Evolutionary conservation across 1,139 yeast species (phyloP).

Genomic region (Kodamaea derodonti): DNA sequence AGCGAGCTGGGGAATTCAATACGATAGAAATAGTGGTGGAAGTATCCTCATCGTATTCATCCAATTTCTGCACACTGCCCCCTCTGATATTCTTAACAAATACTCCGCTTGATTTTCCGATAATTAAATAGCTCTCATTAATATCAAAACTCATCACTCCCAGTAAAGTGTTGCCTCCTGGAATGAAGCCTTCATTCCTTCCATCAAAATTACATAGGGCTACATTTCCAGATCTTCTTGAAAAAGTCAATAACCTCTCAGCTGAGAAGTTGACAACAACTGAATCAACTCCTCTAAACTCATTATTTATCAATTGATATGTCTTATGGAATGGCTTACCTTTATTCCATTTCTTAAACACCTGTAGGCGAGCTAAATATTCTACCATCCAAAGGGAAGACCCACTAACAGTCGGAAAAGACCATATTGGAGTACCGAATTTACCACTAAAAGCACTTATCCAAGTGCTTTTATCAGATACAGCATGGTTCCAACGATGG

Average conservation of each 20-base stretch:
- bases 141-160: conserved; percentile 21
- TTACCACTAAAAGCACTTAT: conserved; percentile 47
- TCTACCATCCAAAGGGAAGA: conserved; percentile 55
- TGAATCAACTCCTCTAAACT: conserved; percentile 22
- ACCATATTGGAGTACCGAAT: conserved; percentile 34
- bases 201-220: conserved; percentile 40
- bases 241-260: conserved; percentile 31
- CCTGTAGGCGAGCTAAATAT: conserved; percentile 43
- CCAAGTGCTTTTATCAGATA: conserved; percentile 62
- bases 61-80: background rate
- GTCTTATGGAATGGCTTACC: conserved; percentile 31
- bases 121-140: conserved; percentile 33
- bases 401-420: conserved; percentile 56
- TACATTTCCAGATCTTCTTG: conserved; percentile 32
- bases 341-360: conserved; percentile 50
- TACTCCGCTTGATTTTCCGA: conserved; percentile 29
- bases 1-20: conserved; percentile 15
- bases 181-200: conserved; percentile 36
- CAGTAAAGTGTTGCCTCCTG: conserved; percentile 30
- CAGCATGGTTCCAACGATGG: conserved; percentile 45
- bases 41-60: background rate
- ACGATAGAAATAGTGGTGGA: conserved; percentile 18
- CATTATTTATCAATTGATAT: conserved; percentile 29
- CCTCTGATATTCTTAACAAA: conserved; percentile 16
- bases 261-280: conserved; percentile 37